Evolutionary conservation across 2,329 filamentous ascomycete species (phyloP), one percentile per base, ranked within the genome.

Genomic region (Clarireedia paspali): DNA sequence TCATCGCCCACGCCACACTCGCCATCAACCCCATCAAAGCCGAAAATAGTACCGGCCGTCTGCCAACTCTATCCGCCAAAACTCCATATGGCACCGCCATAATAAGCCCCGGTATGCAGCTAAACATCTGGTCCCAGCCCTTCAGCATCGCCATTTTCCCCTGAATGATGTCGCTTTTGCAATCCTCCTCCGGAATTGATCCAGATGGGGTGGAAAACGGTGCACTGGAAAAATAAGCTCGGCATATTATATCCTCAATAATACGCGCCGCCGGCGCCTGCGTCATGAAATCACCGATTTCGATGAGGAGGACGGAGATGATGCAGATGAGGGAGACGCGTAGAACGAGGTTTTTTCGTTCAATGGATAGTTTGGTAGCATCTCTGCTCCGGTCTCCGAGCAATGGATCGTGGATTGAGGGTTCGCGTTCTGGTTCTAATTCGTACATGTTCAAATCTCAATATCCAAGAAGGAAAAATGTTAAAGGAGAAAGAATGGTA

Each of bases 211-310:
- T n/a, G 12, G 59, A 62, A 34, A 60, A 61, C 0, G 73, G 65
- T 46, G 73, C 67, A 2, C 73, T 68, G 5, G 76, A 73, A 60
- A 75, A 77, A 58, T 75, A 72, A 14, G 26, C 15, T 24, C 75
- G 74, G 65, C 81, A 83, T 46, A 81, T 74, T 47, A 81, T 73
- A 51, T 74, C 71, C 64, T 84, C 80, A 60, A 78, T 73, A 50
- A 82, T 72, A 53, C 76, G 74, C 50, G 74, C 76, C 46, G 69
- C 64, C 0, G 80, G 76, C 3, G 77, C 71, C 34, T 66, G 40
- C 36, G 57, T 36, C 15, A 69, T 60, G 66, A 70, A 54, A 69
- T 72, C 63, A 57, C 72, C 74, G 12, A 77, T 68, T 49, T 75
- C 73, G 51, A 76, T 59, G 44, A 78, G 60, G 50, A 78, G 17